A percentile compares a stretch with the other conserved stretches of the same genome.
phyloP scores from a whole-genome alignment of 148 eudicot species.

The Rhododendron simsii region DNA sequence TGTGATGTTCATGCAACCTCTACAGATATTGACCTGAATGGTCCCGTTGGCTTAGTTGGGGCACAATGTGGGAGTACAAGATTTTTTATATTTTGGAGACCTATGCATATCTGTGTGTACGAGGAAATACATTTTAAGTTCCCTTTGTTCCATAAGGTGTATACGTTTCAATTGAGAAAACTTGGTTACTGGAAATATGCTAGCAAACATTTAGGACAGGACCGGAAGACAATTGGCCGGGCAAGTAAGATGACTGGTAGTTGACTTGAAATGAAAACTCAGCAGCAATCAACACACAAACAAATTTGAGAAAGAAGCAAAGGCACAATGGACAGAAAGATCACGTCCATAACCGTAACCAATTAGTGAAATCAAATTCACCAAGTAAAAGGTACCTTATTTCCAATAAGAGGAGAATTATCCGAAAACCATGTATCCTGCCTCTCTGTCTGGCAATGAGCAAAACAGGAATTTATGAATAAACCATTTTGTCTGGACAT shows the following conservation, averaged over 20 bases:
- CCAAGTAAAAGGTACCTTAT: slow-evolving; percentile 45
- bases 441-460: slow-evolving; percentile 98
- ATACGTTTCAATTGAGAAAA: neutral
- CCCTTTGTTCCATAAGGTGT: neutral
- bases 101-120: neutral
- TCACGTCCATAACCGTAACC: neutral
- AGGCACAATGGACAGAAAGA: neutral
- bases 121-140: neutral
- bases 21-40: neutral
- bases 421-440: slow-evolving; percentile 99
- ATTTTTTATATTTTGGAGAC: neutral
- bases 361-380: neutral
- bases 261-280: neutral
- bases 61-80: too few relatives aligned
- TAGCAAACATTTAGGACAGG: neutral
- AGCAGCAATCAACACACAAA: neutral
- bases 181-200: neutral
- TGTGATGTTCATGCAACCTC: neutral
- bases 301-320: neutral
- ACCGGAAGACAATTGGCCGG: neutral
- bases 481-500: slow-evolving; percentile 57
- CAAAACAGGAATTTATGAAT: slow-evolving; percentile 88
- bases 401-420: slow-evolving; percentile 62
- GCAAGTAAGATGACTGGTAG: neutral
- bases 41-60: neutral